phyloP scores from a whole-genome alignment of 441 rosid genomes.

The Capsella rubella region DNA sequence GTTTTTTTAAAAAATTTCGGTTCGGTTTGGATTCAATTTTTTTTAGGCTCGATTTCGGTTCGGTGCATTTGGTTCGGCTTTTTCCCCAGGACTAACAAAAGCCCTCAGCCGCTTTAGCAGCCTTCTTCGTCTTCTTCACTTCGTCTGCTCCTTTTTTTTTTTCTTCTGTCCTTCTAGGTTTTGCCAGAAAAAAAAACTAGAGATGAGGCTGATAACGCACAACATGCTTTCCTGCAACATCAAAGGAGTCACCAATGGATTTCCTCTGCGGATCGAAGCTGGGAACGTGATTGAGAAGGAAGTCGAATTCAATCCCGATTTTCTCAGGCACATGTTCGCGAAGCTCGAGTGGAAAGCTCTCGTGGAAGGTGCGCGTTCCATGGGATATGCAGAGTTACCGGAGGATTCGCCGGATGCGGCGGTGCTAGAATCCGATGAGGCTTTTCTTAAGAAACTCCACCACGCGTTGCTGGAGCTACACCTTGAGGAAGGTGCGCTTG shows the following conservation, averaged over 20 bases:
- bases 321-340: constrained; percentile 67
- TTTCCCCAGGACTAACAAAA: neutral
- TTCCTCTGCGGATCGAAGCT: constrained; percentile 72
- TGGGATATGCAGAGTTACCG: constrained; percentile 83
- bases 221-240: constrained; percentile 90
- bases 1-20: no score
- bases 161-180: constrained; percentile 1
- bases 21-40: no score
- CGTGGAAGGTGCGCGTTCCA: constrained; percentile 62
- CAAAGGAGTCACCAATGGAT: constrained; percentile 83
- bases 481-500: constrained; percentile 84
- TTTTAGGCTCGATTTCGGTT: no score
- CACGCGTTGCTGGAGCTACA: constrained; percentile 91
- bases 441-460: constrained; percentile 69
- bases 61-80: no score
- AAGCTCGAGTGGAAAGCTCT: constrained; percentile 88
- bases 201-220: constrained; percentile 89
- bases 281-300: constrained; percentile 63
- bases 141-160: neutral
- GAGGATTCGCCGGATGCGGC: constrained; percentile 58
- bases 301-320: constrained; percentile 75
- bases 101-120: constrained; percentile 37
- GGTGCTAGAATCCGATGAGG: constrained; percentile 64
- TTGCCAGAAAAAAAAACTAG: constrained; percentile 14
- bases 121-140: neutral